phyloP scores from a whole-genome alignment of 306 rosid species.

The Leucaena leucocephala region DNA sequence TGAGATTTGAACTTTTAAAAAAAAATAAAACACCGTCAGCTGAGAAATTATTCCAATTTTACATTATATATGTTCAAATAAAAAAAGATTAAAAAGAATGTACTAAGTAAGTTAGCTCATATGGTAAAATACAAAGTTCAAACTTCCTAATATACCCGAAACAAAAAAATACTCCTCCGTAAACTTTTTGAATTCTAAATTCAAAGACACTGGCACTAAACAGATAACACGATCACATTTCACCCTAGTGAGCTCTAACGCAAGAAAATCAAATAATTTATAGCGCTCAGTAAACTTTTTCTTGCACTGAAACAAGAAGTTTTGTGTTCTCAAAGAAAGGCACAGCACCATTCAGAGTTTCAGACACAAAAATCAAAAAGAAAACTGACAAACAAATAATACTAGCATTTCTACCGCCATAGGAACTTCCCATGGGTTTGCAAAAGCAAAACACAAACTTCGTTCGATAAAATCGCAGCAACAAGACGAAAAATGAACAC shows the following conservation, averaged over 20 bases:
- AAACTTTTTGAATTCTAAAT: neutral
- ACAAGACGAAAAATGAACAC: neutral
- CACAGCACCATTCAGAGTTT: neutral
- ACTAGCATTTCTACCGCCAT: too few relatives aligned
- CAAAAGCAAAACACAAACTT: constrained; percentile 1
- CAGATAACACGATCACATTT: neutral
- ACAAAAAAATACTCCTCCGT: too few relatives aligned
- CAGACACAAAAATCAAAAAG: neutral
- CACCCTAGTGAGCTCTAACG: neutral
- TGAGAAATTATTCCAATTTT: too few relatives aligned
- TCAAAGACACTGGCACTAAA: neutral
- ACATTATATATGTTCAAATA: too few relatives aligned
- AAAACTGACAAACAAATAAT: neutral
- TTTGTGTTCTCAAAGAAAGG: neutral
- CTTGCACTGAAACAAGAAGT: neutral
- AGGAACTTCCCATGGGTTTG: too few relatives aligned
- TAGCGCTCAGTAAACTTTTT: neutral
- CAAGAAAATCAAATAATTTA: neutral
- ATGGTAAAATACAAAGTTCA: too few relatives aligned
- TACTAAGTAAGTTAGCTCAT: too few relatives aligned
- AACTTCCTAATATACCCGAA: too few relatives aligned
- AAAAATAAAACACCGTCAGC: too few relatives aligned
- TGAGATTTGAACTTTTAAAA: too few relatives aligned
- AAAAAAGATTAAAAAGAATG: too few relatives aligned
- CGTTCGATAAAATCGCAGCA: neutral